Conservation (phyloP, 345 rosid genomes). For the Eucalyptus marginata region DNA sequence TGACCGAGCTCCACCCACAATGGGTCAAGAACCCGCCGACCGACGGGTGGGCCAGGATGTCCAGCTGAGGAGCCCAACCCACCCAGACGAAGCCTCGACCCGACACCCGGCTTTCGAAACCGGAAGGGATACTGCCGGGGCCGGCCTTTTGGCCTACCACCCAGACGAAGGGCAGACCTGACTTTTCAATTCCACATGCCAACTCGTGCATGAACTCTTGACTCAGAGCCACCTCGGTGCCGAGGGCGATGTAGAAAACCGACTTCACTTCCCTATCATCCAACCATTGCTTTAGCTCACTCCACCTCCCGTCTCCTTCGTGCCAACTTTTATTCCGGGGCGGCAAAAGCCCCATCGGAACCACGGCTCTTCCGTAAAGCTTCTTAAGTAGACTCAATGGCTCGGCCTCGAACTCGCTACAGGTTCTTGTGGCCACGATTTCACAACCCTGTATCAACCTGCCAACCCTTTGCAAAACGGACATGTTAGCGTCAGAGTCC, state of each 20-base stretch:
- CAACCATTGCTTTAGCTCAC: no score
- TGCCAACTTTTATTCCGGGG: no score
- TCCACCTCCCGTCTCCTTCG: no score
- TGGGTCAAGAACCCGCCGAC: conserved; percentile 18
- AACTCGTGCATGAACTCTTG: conserved; percentile 1
- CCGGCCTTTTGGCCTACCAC: neutral
- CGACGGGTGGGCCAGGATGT: conserved; percentile 2
- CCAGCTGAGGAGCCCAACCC: conserved; percentile 5
- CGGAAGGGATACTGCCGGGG: neutral
- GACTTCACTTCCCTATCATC: no score
- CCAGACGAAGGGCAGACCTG: conserved; percentile 8
- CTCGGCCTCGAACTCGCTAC: no score
- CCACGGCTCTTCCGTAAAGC: no score
- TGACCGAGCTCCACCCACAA: conserved; percentile 5
- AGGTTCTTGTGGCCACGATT: no score
- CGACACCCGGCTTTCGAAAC: neutral
- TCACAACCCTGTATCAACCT: no score
- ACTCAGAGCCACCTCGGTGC: neutral
- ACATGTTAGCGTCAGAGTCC: no score
- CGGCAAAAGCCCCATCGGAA: no score
- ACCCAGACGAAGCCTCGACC: conserved; percentile 1
- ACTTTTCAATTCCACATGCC: conserved; percentile 2
- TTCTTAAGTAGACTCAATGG: no score
- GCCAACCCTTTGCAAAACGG: rapidly evolving
- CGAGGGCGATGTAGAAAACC: conserved; percentile 1